Evolutionary conservation across 768 basidiomycete species (phyloP).

Genomic region (Kwoniella dejecticola): DNA sequence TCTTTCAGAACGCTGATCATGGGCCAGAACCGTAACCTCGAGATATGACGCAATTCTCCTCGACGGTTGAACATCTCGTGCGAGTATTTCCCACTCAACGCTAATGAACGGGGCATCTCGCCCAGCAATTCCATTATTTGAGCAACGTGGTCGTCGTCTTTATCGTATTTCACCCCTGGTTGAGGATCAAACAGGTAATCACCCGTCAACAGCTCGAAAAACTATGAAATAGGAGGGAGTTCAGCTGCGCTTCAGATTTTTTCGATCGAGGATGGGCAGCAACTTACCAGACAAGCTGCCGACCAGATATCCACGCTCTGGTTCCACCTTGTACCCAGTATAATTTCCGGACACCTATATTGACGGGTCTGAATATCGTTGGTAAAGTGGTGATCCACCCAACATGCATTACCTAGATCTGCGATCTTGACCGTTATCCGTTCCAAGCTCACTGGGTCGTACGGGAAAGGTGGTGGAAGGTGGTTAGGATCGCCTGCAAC

Average conservation of each 20-base stretch:
- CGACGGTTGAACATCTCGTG: slow-evolving; percentile 95
- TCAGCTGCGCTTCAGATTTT: neutral
- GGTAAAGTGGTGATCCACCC: slow-evolving; percentile 88
- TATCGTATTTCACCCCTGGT: slow-evolving; percentile 89
- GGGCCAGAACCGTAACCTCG: slow-evolving; percentile 81
- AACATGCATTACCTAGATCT: slow-evolving; percentile 94
- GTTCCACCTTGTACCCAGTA: slow-evolving; percentile 94
- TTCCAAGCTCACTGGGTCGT: slow-evolving; percentile 51
- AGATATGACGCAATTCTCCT: slow-evolving; percentile 95
- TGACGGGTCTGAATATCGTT: slow-evolving; percentile 98
- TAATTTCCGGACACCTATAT: slow-evolving; percentile 96
- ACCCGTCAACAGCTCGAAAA: slow-evolving; percentile 94
- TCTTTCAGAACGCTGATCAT: slow-evolving; percentile 82
- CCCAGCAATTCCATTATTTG: slow-evolving; percentile 97
- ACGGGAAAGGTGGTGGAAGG: slow-evolving; percentile 57
- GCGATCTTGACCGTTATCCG: slow-evolving; percentile 96
- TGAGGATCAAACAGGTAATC: slow-evolving; percentile 98
- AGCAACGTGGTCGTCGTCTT: slow-evolving; percentile 96
- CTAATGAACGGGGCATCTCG: slow-evolving; percentile 68
- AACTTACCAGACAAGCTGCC: slow-evolving; percentile 83
- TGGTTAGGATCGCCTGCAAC: slow-evolving; percentile 58
- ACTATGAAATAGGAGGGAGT: slow-evolving; percentile 60
- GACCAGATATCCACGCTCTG: slow-evolving; percentile 96
- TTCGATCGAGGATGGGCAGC: neutral
- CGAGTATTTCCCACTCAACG: slow-evolving; percentile 88